phyloP scores from a whole-genome alignment of 768 basidiomycete genomes.

The Boletus subparvulus region DNA sequence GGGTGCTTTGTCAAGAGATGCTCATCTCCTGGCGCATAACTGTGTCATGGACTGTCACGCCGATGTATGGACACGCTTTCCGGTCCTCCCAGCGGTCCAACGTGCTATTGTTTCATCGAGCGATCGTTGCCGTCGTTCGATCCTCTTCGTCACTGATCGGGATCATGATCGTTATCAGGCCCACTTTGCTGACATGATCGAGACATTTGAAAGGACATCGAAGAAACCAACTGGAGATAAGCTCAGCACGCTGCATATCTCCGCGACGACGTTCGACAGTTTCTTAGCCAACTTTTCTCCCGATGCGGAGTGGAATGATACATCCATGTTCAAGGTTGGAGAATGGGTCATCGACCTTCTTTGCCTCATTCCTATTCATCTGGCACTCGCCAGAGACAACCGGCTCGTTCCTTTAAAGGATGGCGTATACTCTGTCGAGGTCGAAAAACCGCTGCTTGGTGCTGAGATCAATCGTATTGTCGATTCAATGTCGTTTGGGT shows the following conservation, averaged over 20 bases:
- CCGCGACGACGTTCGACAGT: constrained; percentile 26
- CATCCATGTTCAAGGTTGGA: constrained; percentile 45
- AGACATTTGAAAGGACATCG: constrained; percentile 47
- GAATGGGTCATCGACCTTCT: constrained; percentile 64
- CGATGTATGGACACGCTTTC: constrained; percentile 61
- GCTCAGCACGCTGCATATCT: constrained; percentile 38
- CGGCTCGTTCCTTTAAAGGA: constrained; percentile 61
- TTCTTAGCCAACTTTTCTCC: constrained; percentile 17
- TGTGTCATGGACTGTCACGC: constrained; percentile 52
- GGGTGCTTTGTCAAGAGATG: constrained; percentile 16
- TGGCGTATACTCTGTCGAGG: constrained; percentile 46
- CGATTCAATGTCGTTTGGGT: constrained; percentile 55
- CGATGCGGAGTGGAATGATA: constrained; percentile 18
- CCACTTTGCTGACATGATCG: constrained; percentile 47
- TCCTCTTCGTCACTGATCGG: constrained; percentile 45
- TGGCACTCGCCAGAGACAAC: constrained; percentile 60
- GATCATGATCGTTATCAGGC: constrained; percentile 35
- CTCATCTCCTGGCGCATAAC: constrained; percentile 40
- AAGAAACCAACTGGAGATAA: constrained; percentile 51
- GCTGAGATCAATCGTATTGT: constrained; percentile 58
- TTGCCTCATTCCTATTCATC: constrained; percentile 66
- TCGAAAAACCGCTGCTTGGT: constrained; percentile 55
- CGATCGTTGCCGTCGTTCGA: constrained; percentile 31
- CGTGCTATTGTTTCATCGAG: constrained; percentile 41
- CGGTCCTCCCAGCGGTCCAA: constrained; percentile 52